Evolutionary conservation across 1,139 yeast genomes (phyloP), one percentile per base, ranked within the genome.

Genomic region (Protomyces inouyei): DNA sequence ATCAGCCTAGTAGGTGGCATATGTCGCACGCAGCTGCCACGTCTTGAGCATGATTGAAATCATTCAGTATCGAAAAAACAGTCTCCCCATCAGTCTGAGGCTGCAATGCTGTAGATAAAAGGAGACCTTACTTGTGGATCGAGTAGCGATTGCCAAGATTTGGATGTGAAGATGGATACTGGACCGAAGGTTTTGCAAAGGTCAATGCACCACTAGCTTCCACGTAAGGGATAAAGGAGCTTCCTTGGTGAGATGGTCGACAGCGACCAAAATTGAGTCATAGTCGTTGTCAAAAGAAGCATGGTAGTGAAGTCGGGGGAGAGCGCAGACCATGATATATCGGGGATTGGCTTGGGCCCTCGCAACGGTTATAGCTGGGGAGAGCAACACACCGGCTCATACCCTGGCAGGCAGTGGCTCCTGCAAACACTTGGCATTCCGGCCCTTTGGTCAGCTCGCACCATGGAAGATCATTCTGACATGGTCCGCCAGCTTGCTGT

Each of bases 1-100:
- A 93, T 87, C 81, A 93, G 23, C 23, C 23, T 21, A 21, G 23
- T 21, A 21, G 3, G 2, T 21, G 23, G 23, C 23, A 21, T 21
- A 21, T 21, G 23, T 21, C 23, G 23, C 23, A 21, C 23, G 23
- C 23, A 21, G 23, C 23, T 21, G 23, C 23, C 23, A 21, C 16
- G 10, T 40, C 57, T 21, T 68, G 69, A 6, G 67, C 46, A 4
- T 46, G 38, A 16, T 59, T 28, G 40, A 57, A 14, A 21, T 4
- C 73, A 73, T 59, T 71, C 71, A 8, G 73, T 69, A 52, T 70
- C 68, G 6, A 70, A 72, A 55, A 71, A 72, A 48, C 67, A 68
- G 23, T 21, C 23, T 21, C 1, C 2, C 23, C 23, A 21, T 21
- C 23, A 21, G 3, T 21, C 3, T 21, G 23, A 21, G 23, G 23